Evolutionary conservation across 345 rosid genomes (phyloP).

Genomic region (Capsella bursapastoris): DNA sequence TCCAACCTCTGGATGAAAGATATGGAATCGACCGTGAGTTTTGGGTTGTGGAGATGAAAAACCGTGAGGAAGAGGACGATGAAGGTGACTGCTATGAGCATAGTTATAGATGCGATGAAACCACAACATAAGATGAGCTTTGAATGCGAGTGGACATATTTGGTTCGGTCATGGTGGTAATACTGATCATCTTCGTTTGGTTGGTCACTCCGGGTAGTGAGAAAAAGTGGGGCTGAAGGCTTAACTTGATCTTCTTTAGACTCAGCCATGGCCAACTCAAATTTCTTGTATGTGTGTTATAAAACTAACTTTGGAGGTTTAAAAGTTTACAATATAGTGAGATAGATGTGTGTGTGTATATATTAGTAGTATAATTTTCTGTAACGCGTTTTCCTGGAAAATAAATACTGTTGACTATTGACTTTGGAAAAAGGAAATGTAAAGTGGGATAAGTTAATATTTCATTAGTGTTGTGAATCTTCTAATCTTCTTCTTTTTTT

Average conservation of each 20-base stretch:
- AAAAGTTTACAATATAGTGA: too few relatives aligned
- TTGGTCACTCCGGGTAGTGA: too few relatives aligned
- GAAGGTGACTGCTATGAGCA: constrained; percentile 40
- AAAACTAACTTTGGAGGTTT: too few relatives aligned
- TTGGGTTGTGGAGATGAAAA: constrained; percentile 39
- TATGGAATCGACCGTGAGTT: constrained; percentile 29
- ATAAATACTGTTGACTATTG: constrained; percentile 26
- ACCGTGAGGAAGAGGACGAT: constrained; percentile 40
- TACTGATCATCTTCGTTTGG: too few relatives aligned
- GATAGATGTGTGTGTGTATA: too few relatives aligned
- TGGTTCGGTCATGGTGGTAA: too few relatives aligned
- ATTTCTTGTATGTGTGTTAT: too few relatives aligned
- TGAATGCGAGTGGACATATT: too few relatives aligned
- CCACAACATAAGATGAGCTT: constrained; percentile 43
- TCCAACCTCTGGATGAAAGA: constrained; percentile 32
- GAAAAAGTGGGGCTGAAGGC: too few relatives aligned
- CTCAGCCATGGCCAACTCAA: too few relatives aligned
- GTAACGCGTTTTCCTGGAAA: constrained; percentile 28
- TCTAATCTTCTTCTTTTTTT: too few relatives aligned
- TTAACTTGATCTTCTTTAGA: too few relatives aligned
- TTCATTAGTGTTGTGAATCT: constrained; percentile 10
- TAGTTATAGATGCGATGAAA: constrained; percentile 20
- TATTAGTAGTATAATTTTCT: background rate
- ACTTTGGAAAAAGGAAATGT: constrained; percentile 7
- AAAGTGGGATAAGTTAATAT: constrained; percentile 30